A percentile compares a stretch with the other conserved stretches of the same genome.
Conservation (phyloP, 768 basidiomycete genomes). For the Cubamyces lactineus region DNA sequence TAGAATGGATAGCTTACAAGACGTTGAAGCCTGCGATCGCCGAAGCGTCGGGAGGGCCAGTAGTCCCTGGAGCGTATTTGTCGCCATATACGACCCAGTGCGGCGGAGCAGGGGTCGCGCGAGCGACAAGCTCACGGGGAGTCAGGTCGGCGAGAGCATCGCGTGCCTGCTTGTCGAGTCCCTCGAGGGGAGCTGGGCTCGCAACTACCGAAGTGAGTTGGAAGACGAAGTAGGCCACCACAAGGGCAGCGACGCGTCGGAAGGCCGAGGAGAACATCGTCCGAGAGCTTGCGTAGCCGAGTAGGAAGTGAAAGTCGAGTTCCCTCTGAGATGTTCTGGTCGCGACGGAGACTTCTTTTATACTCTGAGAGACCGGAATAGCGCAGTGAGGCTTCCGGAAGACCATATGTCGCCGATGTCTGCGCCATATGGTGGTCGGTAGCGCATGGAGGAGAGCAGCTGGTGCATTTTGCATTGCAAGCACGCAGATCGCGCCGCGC, state of each 20-base stretch:
- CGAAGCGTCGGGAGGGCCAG: conserved; percentile 41
- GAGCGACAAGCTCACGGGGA: conserved; percentile 14
- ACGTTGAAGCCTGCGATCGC: conserved; percentile 41
- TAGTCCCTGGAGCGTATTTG: conserved; percentile 41
- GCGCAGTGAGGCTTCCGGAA: conserved; percentile 7
- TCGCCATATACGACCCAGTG: conserved; percentile 47
- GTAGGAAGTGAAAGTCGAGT: neutral
- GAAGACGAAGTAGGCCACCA: conserved; percentile 14
- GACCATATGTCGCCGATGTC: conserved; percentile 16
- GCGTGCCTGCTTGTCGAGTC: conserved; percentile 5
- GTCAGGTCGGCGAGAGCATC: conserved; percentile 11
- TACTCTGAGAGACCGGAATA: neutral
- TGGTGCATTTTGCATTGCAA: conserved; percentile 4
- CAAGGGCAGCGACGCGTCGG: conserved; percentile 14
- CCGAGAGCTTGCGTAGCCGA: neutral
- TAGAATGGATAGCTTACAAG: conserved; percentile 31
- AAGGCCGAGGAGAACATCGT: conserved; percentile 18
- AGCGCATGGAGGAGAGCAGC: neutral
- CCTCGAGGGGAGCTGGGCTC: conserved; percentile 7
- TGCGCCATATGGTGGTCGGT: conserved; percentile 14
- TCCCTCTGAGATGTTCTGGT: neutral
- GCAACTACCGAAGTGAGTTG: conserved; percentile 7
- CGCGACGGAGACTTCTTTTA: neutral
- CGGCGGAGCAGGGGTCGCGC: conserved; percentile 36
- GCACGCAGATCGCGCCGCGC: conserved; percentile 6